Evolutionary conservation across 2,329 filamentous ascomycete species (phyloP), one percentile per base, ranked within the genome.

Genomic region (Cladorrhinum sp.): DNA sequence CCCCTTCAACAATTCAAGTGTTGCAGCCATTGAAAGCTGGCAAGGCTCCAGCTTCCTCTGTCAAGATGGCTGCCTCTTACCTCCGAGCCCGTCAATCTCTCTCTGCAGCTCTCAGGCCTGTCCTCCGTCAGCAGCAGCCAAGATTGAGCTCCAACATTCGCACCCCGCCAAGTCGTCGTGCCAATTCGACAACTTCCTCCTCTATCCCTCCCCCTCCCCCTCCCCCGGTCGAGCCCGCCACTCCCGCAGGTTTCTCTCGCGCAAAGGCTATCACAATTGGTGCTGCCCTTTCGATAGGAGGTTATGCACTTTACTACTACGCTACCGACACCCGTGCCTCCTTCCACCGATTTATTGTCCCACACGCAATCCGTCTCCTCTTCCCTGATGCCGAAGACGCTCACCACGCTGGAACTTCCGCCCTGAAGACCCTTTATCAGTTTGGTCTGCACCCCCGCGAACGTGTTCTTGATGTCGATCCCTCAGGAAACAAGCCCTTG

Each of bases 301-400:
- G 78, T 24, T 79, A 75, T 57, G 75, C 81, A 50, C 75, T 79
- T 49, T 91, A 88, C 72, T 74, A 90, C 64, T 92, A 92, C 70
- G 76, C 79, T n/a, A 92, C 89, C 57, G 90, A 92, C 72, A 92
- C 89, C 6, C 81, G 90, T 63, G 86, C 89, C 48, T 88, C 85
- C 60, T 71, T 87, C 61, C 89, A 93, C 74, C 83, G 82, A 68
- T 91, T 85, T 74, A 74, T 88, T 27, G 79, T 88, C 13, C 87
- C 90, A 1, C 89, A 83, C 0, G 71, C 86, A 18, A 71, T 95
- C 3, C 87, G 91, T 54, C 75, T 81, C 56, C 60, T 90, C 60
- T 89, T 85, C 73, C 81, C 88, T 3, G 90, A 95, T 68, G 89
- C 89, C 60, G 95, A 99, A 75, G 92, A 96, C 41, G 95, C 93